Evolutionary conservation across 2,329 filamentous ascomycete genomes (phyloP).

Genomic region (Penicillium sp.): DNA sequence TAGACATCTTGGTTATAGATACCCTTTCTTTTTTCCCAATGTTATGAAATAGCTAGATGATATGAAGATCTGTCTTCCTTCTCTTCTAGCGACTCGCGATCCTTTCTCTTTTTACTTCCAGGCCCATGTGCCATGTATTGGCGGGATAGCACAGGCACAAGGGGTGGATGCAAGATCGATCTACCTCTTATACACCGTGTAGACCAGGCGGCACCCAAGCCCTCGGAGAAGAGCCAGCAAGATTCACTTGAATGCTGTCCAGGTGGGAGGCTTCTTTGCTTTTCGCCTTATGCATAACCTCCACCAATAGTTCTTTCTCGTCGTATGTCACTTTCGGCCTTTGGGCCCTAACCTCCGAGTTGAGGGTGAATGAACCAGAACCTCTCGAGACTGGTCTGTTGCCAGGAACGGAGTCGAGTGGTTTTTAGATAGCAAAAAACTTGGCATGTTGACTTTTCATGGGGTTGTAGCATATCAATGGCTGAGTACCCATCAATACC

Average conservation of each 20-base stretch:
- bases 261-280: neutral
- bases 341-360: no score
- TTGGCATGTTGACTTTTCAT: no score
- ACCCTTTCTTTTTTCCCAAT: slow-evolving; percentile 6
- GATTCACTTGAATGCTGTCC: neutral
- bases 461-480: no score
- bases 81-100: neutral
- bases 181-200: neutral
- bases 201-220: neutral
- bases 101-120: neutral
- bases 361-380: no score
- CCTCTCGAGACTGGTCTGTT: no score
- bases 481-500: no score
- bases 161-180: neutral
- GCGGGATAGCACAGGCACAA: no score
- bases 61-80: neutral
- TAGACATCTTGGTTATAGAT: slow-evolving; percentile 11
- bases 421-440: no score
- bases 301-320: neutral
- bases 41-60: neutral
- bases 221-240: neutral
- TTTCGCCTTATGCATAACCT: neutral
- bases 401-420: no score
- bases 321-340: no score
- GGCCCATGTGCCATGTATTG: no score